A percentile compares a stretch with the other conserved stretches of the same genome.
phyloP scores from a whole-genome alignment of 768 basidiomycete genomes.

The Suillus discolor region DNA sequence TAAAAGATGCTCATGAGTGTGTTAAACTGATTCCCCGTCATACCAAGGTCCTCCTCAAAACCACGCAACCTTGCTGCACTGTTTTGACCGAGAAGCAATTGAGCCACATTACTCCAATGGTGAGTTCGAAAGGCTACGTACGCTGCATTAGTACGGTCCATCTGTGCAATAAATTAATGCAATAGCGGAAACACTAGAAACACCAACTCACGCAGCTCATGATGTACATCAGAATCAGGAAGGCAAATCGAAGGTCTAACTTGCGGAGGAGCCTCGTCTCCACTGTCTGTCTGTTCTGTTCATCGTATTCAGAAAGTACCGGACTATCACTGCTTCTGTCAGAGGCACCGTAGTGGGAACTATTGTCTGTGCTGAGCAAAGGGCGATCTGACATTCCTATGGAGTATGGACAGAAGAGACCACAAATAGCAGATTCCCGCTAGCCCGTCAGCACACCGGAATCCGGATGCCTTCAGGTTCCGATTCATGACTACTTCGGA shows the following conservation, averaged over 20 bases:
- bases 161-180: slow-evolving; percentile 34
- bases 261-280: slow-evolving; percentile 47
- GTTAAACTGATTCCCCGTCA: slow-evolving; percentile 62
- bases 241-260: slow-evolving; percentile 44
- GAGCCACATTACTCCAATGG: neutral
- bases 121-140: slow-evolving; percentile 29
- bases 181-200: neutral
- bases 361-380: neutral
- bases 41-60: slow-evolving; percentile 65
- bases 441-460: neutral
- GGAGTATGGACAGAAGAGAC: neutral
- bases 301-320: slow-evolving; percentile 9
- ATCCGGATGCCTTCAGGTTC: neutral
- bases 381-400: neutral
- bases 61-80: slow-evolving; percentile 71
- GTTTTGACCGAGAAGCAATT: slow-evolving; percentile 23
- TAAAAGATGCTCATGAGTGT: slow-evolving; percentile 69
- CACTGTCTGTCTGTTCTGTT: slow-evolving; percentile 39
- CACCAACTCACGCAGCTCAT: slow-evolving; percentile 44
- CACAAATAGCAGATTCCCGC: neutral
- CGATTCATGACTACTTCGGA: neutral
- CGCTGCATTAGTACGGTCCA: slow-evolving; percentile 72
- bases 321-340: neutral
- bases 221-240: slow-evolving; percentile 48
- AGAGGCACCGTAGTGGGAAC: neutral